Conservation (phyloP, 208 protist species). For the Leishmania turanica region DNA sequence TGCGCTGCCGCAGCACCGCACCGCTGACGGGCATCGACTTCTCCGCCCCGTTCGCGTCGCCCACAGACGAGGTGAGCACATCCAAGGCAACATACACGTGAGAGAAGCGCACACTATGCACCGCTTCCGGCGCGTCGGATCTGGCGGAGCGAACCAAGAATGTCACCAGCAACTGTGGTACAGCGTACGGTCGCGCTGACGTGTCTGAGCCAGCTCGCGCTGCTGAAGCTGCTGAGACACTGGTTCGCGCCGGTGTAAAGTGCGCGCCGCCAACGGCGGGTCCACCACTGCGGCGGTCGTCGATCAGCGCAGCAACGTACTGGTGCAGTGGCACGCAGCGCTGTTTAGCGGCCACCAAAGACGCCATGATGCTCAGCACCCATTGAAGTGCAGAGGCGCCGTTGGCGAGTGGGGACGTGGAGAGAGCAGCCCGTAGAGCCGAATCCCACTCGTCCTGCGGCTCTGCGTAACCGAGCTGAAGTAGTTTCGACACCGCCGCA, state of each 20-base stretch:
- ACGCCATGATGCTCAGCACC: slow-evolving; percentile 61
- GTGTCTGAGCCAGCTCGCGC: not conserved
- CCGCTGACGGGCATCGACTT: slow-evolving; percentile 4
- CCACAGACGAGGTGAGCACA: slow-evolving; percentile 40
- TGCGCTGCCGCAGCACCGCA: slow-evolving; percentile 5
- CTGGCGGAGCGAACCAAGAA: slow-evolving; percentile 12
- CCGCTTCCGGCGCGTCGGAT: slow-evolving; percentile 39
- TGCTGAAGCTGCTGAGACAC: not conserved
- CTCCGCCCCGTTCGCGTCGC: slow-evolving; percentile 3
- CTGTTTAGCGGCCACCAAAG: slow-evolving; percentile 47
- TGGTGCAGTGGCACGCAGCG: slow-evolving; percentile 38
- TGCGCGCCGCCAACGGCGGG: not conserved
- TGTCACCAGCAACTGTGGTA: slow-evolving; percentile 22
- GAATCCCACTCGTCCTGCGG: slow-evolving; percentile 42
- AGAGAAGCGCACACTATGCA: slow-evolving; percentile 27
- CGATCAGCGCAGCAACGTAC: slow-evolving; percentile 32
- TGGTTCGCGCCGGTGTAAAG: not conserved
- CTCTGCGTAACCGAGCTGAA: slow-evolving; percentile 22
- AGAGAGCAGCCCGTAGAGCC: slow-evolving; percentile 6
- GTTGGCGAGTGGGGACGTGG: not conserved
- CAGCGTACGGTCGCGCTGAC: not conserved
- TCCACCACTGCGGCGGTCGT: not conserved
- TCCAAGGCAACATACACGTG: slow-evolving; percentile 52
- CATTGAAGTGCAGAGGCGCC: slow-evolving; percentile 27
- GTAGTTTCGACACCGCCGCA: slow-evolving; percentile 23